A percentile compares a stretch with the other conserved stretches of the same genome.
phyloP scores from a whole-genome alignment of 768 basidiomycete genomes.

The Saitozyma podzolica region DNA sequence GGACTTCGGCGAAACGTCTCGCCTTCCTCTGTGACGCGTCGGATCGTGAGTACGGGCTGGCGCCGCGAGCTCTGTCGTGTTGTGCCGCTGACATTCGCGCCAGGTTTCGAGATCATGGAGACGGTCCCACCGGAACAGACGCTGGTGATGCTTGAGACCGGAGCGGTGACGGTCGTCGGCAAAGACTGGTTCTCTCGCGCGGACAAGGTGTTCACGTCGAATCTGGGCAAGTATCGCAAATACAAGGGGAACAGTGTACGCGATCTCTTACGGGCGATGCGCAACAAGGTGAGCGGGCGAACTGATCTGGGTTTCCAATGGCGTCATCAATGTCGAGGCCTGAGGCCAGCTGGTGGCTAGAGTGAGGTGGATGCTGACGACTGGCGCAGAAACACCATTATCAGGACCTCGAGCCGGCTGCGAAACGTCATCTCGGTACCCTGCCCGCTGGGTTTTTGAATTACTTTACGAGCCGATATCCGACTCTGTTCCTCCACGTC shows the following conservation, averaged over 20 bases:
- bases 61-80: neutral
- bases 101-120: slow-evolving; percentile 88
- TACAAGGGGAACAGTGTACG: slow-evolving; percentile 90
- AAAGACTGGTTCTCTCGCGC: slow-evolving; percentile 84
- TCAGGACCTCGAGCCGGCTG: slow-evolving; percentile 90
- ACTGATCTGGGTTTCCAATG: neutral
- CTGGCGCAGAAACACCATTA: slow-evolving; percentile 83
- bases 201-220: slow-evolving; percentile 88
- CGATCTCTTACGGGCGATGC: slow-evolving; percentile 84
- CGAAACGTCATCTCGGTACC: slow-evolving; percentile 80
- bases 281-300: slow-evolving; percentile 76
- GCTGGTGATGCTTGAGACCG: slow-evolving; percentile 71
- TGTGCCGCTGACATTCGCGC: slow-evolving; percentile 12
- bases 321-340: neutral
- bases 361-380: slow-evolving; percentile 5
- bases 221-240: slow-evolving; percentile 94
- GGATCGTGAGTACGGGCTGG: slow-evolving; percentile 60
- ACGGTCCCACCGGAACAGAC: slow-evolving; percentile 80
- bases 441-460: slow-evolving; percentile 89
- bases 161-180: slow-evolving; percentile 66
- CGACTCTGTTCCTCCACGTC: slow-evolving; percentile 85
- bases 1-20: slow-evolving; percentile 81
- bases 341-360: no score
- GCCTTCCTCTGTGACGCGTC: slow-evolving; percentile 97
- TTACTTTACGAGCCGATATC: slow-evolving; percentile 94